These are phyloP conservation scores for Panicum miliaceum DNA, from an alignment of 176 grass and related monocot genomes.

Conservation along the genomic window DNA sequence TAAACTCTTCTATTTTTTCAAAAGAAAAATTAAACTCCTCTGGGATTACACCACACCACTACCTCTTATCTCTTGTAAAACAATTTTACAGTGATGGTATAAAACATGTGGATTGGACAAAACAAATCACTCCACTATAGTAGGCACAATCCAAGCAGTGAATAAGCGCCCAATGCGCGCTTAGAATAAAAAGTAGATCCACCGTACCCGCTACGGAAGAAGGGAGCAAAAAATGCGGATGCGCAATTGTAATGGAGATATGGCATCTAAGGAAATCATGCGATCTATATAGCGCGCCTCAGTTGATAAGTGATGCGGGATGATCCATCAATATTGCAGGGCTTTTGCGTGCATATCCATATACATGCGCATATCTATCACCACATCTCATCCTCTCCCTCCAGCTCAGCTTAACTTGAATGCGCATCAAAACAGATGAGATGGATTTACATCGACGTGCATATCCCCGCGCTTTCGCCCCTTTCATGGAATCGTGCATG, in stretches of 20 bases:
- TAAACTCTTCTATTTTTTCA: too few relatives aligned
- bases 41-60: background rate
- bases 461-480: background rate
- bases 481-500: background rate
- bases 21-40: background rate
- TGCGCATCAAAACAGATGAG: slow-evolving; percentile 29
- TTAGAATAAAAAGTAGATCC: too few relatives aligned
- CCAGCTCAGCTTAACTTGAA: slow-evolving; percentile 28
- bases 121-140: background rate
- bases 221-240: too few relatives aligned
- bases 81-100: background rate
- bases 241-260: too few relatives aligned
- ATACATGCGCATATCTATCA: background rate
- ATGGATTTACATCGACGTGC: background rate
- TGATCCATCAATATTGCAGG: background rate
- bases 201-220: too few relatives aligned
- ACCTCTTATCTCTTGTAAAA: background rate
- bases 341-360: background rate
- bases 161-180: too few relatives aligned
- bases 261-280: too few relatives aligned
- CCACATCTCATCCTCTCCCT: background rate
- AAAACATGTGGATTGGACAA: background rate
- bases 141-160: background rate
- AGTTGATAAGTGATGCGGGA: background rate
- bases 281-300: background rate